Evolutionary conservation across 148 eudicot species (phyloP).

Genomic region (Amaranthus palmeri): DNA sequence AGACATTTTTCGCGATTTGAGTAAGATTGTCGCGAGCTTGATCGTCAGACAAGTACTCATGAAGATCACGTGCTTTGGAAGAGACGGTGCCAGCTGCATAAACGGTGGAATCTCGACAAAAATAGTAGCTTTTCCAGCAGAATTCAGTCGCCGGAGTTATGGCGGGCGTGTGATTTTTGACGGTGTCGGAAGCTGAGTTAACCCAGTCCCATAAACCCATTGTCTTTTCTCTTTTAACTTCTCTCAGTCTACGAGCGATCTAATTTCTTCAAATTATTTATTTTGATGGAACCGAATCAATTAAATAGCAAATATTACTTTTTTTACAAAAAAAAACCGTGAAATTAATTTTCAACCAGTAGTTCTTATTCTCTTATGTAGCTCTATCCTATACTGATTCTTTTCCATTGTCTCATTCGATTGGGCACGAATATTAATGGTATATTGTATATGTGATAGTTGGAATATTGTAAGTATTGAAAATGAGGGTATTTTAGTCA

Average conservation of each 20-base stretch:
- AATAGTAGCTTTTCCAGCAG: constrained; percentile 21
- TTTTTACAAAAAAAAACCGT: too few species aligned
- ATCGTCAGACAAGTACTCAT: constrained; percentile 23
- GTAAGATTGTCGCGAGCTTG: constrained; percentile 19
- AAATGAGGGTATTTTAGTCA: too few species aligned
- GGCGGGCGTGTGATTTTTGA: constrained; percentile 11
- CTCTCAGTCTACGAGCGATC: not conserved
- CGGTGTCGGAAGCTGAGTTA: not conserved
- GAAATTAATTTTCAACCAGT: too few species aligned
- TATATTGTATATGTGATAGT: too few species aligned
- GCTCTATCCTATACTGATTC: too few species aligned
- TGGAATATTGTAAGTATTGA: too few species aligned
- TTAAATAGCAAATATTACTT: not conserved
- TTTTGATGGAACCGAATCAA: not conserved
- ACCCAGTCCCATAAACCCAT: constrained; percentile 7
- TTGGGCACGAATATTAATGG: too few species aligned
- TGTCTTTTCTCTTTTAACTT: not conserved
- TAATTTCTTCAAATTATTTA: not conserved
- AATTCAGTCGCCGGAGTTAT: constrained; percentile 16
- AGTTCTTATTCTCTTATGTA: too few species aligned
- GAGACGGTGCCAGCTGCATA: constrained; percentile 11
- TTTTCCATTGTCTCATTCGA: too few species aligned
- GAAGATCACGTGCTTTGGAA: constrained; percentile 20
- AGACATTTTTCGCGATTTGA: constrained; percentile 12
- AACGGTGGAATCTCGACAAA: constrained; percentile 3